These are phyloP conservation scores for Seminavis robusta DNA, from an alignment of 108 stramenopile genomes.

Conservation along the genomic window DNA sequence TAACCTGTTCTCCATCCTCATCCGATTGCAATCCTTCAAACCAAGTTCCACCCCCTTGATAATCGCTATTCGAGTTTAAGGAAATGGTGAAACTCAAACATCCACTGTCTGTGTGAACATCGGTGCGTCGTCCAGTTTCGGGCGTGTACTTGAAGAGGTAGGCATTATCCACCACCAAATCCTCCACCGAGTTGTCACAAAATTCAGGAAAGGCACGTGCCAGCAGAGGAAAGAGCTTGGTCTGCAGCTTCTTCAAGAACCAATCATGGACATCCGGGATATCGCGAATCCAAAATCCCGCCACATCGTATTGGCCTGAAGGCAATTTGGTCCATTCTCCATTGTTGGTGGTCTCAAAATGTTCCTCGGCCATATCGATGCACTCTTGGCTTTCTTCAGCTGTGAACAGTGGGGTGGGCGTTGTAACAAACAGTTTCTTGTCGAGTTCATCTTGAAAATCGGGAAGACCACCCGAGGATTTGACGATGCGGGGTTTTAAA, in stretches of 20 bases:
- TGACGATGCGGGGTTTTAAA: too few species aligned
- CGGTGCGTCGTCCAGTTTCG: constrained; percentile 48
- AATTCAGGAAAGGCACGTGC: constrained; percentile 38
- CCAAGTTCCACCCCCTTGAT: constrained; percentile 50
- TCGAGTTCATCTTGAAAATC: constrained; percentile 41
- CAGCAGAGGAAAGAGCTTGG: constrained; percentile 44
- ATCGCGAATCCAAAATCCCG: constrained; percentile 51
- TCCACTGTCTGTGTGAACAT: constrained; percentile 57
- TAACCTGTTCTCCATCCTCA: neutral
- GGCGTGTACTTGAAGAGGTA: constrained; percentile 51
- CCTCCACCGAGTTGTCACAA: constrained; percentile 5
- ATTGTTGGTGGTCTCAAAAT: constrained; percentile 21
- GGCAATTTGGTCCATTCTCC: constrained; percentile 23
- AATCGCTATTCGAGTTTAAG: constrained; percentile 35
- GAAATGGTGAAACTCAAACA: constrained; percentile 51
- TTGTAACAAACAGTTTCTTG: constrained; percentile 27
- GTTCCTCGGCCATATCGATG: constrained; percentile 30
- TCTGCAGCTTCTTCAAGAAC: constrained; percentile 34
- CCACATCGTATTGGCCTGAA: constrained; percentile 47
- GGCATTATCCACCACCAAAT: constrained; percentile 46
- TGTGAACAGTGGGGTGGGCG: constrained; percentile 37
- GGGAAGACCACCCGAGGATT: constrained; percentile 23
- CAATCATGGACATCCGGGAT: constrained; percentile 43
- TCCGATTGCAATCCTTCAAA: constrained; percentile 21
- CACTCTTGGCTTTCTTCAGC: constrained; percentile 38